Evolutionary conservation across 306 rosid genomes (phyloP), one percentile per base, ranked within the genome.

Genomic region (Dryas alaskensis): DNA sequence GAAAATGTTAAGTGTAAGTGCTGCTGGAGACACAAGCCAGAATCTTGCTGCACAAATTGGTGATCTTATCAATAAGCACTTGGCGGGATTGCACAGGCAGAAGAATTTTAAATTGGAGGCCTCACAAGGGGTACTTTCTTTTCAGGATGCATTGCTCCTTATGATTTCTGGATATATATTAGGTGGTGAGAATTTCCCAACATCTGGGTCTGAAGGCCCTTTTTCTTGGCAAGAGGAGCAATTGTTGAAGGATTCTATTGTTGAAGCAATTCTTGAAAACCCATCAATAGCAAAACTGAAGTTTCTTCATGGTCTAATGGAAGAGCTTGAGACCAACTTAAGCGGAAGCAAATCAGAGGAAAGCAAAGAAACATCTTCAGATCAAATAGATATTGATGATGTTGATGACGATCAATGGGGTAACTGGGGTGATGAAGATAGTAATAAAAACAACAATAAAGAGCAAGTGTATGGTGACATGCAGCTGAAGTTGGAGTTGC

Each of bases 151-250:
- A 58, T 81, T 93, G 69, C 87, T 91, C 73, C 87, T 93, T 76
- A 83, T 86, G 87, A 76, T 89, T 42, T 67, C 85, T 60, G 97
- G 97, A 68, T 91, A 93, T 82, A 91, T 93, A 76, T 80, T 89
- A 83, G 98, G 96, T 46, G 96, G 96, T 66, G 96, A 86, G 81
- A 87, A 88, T 83, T 93, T 91, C 73, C 98, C 96, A 19, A 89
- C 97, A 37, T 87, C 97, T 73, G 85, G 97, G 72, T 83, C 90
- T 60, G 96, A 89, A 62, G 93, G 98, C 55, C 96, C 97, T 11
- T 93, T 93, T 82, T 93, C 97, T 59, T 91, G 98, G 98, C 97
- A 93, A 86, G 97, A 91, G 86, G 97, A 93, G 79, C 96, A 65
- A 76, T 57, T 89, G 76, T 79, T 93, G 78, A 93, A 91, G 82